Conservation (phyloP, 1,284 basidiomycete species). For the Rhodotorula sp. region DNA sequence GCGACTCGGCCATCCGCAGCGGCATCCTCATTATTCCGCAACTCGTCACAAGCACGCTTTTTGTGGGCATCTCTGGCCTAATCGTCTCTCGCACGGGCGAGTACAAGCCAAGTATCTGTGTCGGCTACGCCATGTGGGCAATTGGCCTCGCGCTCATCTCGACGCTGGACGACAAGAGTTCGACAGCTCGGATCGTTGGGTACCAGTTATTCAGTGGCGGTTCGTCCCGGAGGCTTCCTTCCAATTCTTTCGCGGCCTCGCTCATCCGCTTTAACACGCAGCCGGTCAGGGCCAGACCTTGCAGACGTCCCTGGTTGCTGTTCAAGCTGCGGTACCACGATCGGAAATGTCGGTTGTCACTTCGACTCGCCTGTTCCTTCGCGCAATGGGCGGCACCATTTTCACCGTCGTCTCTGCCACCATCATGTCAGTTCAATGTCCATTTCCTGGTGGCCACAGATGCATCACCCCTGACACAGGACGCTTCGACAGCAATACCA, state of each 20-base stretch:
- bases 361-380: slow-evolving; percentile 66
- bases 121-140: slow-evolving; percentile 69
- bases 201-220: slow-evolving; percentile 67
- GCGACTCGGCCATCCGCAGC: slow-evolving; percentile 62
- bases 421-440: slow-evolving; percentile 43
- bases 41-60: slow-evolving; percentile 55
- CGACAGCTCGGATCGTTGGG: slow-evolving; percentile 61
- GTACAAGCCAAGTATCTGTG: slow-evolving; percentile 57
- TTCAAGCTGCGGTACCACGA: slow-evolving; percentile 66
- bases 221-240: no score
- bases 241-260: no score
- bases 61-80: slow-evolving; percentile 55
- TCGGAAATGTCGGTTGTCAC: slow-evolving; percentile 72
- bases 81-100: slow-evolving; percentile 22
- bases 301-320: slow-evolving; percentile 61
- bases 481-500: slow-evolving; percentile 58
- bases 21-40: slow-evolving; percentile 68
- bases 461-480: no score
- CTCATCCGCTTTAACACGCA: no score
- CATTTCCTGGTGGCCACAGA: no score
- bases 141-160: slow-evolving; percentile 69
- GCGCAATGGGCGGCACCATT: slow-evolving; percentile 65
- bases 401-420: slow-evolving; percentile 64
- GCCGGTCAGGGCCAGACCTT: slow-evolving; percentile 63
- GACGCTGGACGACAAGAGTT: slow-evolving; percentile 59